Percentiles rank a stretch among this genome's conserved stretches.
Evolutionary conservation across 2,329 filamentous ascomycete genomes (phyloP).

Genomic region (Teratosphaeria pseudoeucalypti): DNA sequence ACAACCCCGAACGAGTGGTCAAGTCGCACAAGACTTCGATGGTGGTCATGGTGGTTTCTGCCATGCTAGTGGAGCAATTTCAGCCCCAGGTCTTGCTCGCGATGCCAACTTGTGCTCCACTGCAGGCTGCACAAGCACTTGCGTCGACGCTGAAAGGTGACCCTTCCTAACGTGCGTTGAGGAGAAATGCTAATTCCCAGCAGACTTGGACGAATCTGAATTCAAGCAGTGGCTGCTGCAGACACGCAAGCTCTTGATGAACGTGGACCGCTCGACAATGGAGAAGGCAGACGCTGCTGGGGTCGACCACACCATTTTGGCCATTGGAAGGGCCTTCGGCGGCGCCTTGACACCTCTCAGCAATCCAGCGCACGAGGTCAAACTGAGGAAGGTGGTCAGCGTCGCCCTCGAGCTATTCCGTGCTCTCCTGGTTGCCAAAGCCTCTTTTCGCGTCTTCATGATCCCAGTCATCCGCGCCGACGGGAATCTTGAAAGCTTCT

Average conservation of each 20-base stretch:
- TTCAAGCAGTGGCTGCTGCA: slow-evolving; percentile 1
- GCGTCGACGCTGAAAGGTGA: not conserved
- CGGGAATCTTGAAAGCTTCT: not conserved
- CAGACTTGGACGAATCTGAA: not conserved
- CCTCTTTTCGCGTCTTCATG: not conserved
- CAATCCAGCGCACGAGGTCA: not conserved
- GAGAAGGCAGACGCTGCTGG: not conserved
- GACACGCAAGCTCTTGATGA: not conserved
- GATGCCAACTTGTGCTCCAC: not conserved
- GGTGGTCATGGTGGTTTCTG: not conserved
- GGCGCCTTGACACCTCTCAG: not conserved
- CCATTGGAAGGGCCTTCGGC: not conserved
- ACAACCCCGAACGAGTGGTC: not conserved
- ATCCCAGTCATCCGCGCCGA: not conserved
- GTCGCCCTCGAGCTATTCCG: not conserved
- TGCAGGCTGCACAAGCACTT: not conserved
- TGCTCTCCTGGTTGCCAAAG: slow-evolving; percentile 1
- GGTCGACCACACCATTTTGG: not conserved
- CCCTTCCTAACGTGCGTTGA: not conserved
- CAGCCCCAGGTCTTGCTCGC: not conserved
- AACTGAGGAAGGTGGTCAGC: not conserved
- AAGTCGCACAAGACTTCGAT: not conserved
- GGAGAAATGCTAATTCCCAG: not conserved
- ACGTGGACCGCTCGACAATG: not conserved
- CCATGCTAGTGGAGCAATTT: not conserved